Evolutionary conservation across 345 rosid genomes (phyloP), one percentile per base, ranked within the genome.

Genomic region (Syzygium aromaticum): DNA sequence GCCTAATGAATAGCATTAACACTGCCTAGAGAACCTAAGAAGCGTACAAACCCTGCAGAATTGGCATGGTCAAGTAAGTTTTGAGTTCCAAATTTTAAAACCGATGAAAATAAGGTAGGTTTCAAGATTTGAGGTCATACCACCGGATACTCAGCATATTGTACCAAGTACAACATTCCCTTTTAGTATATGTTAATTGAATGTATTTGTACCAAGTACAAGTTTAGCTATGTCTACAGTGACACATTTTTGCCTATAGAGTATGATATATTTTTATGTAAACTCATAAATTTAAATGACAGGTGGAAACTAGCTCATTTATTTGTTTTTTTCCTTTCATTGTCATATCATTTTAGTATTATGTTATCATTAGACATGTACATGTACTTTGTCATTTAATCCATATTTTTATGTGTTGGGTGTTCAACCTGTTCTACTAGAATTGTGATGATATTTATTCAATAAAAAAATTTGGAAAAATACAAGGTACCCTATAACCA

Each of bases 171-270:
- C 11, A 8, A 6, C 21, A 54, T 54, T 54, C 25, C 10, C 2
- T 5, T 7, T 14, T 0, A 15, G 0, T 28, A 28, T 15, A 5
- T 15, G 21, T 63, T 63, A 63, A 28, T 63, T 2, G 8, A 28
- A 28, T 7, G 4, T 14, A 3, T 28, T 38, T 15, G 40, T 10
- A 6, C 38, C 46, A 43, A 43, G 46, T 43, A 43, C 7, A 43
- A 43, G 46, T 43, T 43, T 43, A 43, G 46, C 46, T 43, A 43
- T 43, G 46, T 43, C 7, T 43, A 43, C 46, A 43, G 7, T 43
- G 46, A 43, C 46, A 43, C 46, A 43, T 43, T 43, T 43, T 43
- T 43, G 46, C 19, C 38, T 3, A 13, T 61, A n/a, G 38, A 61
- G 73, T 61, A 7, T 14, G 40, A 7, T 28, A 7, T 15, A 21